A percentile compares a stretch with the other conserved stretches of the same genome.
Evolutionary conservation across 1,284 basidiomycete genomes (phyloP).

Genomic region (Apiotrichum brassicae): DNA sequence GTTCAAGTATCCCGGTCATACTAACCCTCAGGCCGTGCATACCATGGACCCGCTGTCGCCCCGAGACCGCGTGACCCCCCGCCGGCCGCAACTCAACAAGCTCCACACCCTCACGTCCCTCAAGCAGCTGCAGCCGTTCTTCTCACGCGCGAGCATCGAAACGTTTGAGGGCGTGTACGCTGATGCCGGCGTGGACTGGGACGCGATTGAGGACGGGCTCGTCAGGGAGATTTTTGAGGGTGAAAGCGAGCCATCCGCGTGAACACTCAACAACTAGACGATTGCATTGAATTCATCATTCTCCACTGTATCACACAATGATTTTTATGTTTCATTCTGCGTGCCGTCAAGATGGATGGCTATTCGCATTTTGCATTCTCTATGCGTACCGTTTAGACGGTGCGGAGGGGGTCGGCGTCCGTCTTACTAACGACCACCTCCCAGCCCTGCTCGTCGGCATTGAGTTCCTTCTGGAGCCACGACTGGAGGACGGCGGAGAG

Average conservation of each 20-base stretch:
- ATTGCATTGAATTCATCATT: background rate
- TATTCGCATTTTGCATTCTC: conserved; percentile 1
- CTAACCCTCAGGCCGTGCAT: background rate
- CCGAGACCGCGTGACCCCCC: conserved; percentile 43
- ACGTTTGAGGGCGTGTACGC: conserved; percentile 85
- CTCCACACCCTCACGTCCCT: conserved; percentile 71
- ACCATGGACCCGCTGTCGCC: background rate
- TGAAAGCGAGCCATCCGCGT: background rate
- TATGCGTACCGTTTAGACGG: conserved; percentile 7
- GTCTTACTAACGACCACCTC: conserved; percentile 12
- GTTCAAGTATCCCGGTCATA: background rate
- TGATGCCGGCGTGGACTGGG: conserved; percentile 69
- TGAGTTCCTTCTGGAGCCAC: conserved; percentile 57
- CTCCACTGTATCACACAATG: conserved; percentile 58
- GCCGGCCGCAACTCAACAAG: conserved; percentile 64
- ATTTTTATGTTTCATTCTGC: no score
- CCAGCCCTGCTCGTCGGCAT: conserved; percentile 17
- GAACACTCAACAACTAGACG: conserved; percentile 36
- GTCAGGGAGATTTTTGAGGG: conserved; percentile 79
- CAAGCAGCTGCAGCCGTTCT: conserved; percentile 75
- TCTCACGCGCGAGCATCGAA: conserved; percentile 76
- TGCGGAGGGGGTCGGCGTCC: conserved; percentile 18
- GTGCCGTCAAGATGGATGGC: conserved; percentile 57
- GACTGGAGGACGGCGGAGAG: conserved; percentile 59
- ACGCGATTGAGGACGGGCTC: conserved; percentile 69